Base-by-base conservation (phyloP, 345 rosid genomes). In the Hibiscus syriacus region DNA sequence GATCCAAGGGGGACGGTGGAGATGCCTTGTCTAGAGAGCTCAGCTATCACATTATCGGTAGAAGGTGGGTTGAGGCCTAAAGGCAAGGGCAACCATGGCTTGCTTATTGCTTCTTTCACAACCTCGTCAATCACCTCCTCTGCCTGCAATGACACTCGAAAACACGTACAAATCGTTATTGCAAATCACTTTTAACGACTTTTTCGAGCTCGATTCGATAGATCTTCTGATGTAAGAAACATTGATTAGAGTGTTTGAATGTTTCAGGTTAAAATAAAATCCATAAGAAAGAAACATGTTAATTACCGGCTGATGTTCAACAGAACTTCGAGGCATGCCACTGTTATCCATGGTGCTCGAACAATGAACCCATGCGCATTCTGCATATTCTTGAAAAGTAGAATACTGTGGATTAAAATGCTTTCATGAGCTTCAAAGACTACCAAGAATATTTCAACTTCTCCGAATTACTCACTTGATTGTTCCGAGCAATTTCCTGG, bases 71-170 rank as follows among this genome's bases (percentile, higher is more conserved):
- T 94, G 0, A 94, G 88, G 13, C 99, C 95, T 19, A 94, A 64
- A 1, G 99, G 99, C 74, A 89, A 72, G 9, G 99, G 96, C 23
- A 91, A 73, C 96, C 96, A 85, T 50, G 98, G 96, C 77, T 87
- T 91, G 87, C 69, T 87, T 26, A 94, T 85, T 73, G 87, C 97
- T 78, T 94, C 99, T 72, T 85, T 87, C 68, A 94, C 87, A 17
- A 83, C 87, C 73, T 75, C 81, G 77, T 94, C 97, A 14, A 94
- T 72, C 34, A 82, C 80, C 63, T 94, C 97, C 74, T 91, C 92
- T 17, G 83, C 91, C 99, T 92, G 83, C 56, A 53, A 55, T 17
- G 38, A n/a, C 22, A 29, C 16, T 64, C 22, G 27, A 64, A 26
- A 55, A 50, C 55, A 50, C 13, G 2, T 5, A 45, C 12, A n/a